Evolutionary conservation across 306 rosid species (phyloP), one percentile per base, ranked within the genome.

Genomic region (Acacia crassicarpa): DNA sequence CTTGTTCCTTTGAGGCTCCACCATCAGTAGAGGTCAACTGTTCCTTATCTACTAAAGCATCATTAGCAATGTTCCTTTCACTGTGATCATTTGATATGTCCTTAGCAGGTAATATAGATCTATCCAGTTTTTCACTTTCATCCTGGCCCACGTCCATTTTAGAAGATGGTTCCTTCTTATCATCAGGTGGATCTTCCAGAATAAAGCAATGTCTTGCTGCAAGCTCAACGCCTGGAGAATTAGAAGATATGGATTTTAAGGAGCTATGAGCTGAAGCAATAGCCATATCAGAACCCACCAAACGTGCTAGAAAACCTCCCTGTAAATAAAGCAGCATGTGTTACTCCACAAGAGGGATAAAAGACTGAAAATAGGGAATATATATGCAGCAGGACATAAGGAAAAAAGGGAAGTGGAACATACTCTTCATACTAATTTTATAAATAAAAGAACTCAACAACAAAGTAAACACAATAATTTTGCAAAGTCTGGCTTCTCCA

Each of bases 161-260:
- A 84, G 74, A 74, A 78, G 78, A 85, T 49, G 73, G 74, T 74
- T 85, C 94, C 82, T 85, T 82, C 77, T 67, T 68, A 53, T 81
- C 89, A 82, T 79, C 81, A 10, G 90, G 94, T 46, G 95, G 97
- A 79, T 92, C 89, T 87, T 92, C 93, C 87, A 92, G 78, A 70
- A 92, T 32, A 78, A 89, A 87, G 91, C 95, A 92, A 80, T 92
- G 92, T 77, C 93, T 85, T n/a, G 87, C 62, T 77, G 93, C 93
- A 83, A 92, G 88, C 84, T 88, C 91, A 67, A 86, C 71, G 77
- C 87, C 79, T 41, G 97, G 87, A 81, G 90, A 87, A 77, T 79
- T 86, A 53, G 86, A 90, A 56, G 88, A 86, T 38, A 89, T 30
- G 83, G 91, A 86, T 80, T 91, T 92, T 68, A 92, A 75, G 53